Conservation (phyloP, 257 asterid species). For the Primulina tabacum region DNA sequence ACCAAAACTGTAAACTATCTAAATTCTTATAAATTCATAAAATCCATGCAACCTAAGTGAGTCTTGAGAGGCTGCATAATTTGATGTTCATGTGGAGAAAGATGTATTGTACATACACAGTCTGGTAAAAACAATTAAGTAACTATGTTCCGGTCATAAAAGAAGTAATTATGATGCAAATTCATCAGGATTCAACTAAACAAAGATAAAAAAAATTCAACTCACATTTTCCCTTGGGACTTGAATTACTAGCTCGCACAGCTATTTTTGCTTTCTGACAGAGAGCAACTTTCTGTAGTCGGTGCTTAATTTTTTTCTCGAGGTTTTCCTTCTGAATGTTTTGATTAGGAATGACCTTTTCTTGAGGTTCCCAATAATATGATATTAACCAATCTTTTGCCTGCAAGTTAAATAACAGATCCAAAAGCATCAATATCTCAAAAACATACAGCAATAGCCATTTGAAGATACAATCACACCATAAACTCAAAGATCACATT, state of each 20-base stretch:
- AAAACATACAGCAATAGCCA: not conserved
- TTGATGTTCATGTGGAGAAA: not conserved
- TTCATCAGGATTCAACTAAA: not conserved
- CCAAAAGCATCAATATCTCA: not conserved
- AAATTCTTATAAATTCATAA: no score
- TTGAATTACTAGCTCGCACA: conserved; percentile 22
- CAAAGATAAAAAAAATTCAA: not conserved
- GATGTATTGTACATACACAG: not conserved
- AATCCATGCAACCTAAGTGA: not conserved
- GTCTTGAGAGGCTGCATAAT: not conserved
- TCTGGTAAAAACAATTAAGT: not conserved
- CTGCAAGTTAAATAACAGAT: conserved; percentile 27
- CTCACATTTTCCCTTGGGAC: conserved; percentile 36
- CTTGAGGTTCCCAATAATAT: conserved; percentile 51
- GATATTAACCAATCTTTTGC: conserved; percentile 53
- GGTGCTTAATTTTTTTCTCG: conserved; percentile 31
- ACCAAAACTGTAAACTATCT: not conserved
- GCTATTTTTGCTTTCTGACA: conserved; percentile 29
- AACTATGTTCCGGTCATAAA: not conserved
- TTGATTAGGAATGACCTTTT: conserved; percentile 27
- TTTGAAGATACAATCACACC: not conserved
- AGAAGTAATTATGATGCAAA: not conserved
- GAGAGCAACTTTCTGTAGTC: conserved; percentile 31
- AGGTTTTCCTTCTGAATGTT: conserved; percentile 22
- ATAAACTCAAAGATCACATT: not conserved